phyloP scores from a whole-genome alignment of 441 rosid genomes.

The Theobroma grandiflorum region DNA sequence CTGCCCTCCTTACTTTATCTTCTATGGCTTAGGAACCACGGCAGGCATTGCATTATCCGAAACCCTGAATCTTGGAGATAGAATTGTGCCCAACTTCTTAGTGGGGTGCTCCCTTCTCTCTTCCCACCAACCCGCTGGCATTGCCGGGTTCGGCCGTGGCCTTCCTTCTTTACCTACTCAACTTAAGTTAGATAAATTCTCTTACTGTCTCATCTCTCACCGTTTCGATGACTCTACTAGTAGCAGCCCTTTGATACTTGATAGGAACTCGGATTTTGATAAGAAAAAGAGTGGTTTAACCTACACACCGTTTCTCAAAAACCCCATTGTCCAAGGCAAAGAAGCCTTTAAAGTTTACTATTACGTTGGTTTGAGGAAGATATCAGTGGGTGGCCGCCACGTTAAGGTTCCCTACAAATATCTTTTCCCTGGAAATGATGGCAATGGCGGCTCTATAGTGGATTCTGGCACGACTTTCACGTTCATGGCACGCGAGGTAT shows the following conservation, averaged over 20 bases:
- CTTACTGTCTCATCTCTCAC: conserved; percentile 44
- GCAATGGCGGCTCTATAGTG: conserved; percentile 61
- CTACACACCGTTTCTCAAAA: conserved; percentile 54
- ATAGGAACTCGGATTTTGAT: conserved; percentile 31
- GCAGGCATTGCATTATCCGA: conserved; percentile 53
- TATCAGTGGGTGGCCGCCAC: conserved; percentile 46
- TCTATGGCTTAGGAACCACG: conserved; percentile 59
- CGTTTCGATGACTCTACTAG: conserved; percentile 44
- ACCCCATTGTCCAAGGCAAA: conserved; percentile 37
- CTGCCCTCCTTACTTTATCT: conserved; percentile 52
- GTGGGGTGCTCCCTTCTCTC: conserved; percentile 56
- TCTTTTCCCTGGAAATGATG: conserved; percentile 39
- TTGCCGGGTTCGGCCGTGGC: conserved; percentile 65
- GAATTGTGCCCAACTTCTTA: conserved; percentile 38
- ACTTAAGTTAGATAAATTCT: conserved; percentile 44
- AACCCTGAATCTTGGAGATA: conserved; percentile 39
- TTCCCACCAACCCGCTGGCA: conserved; percentile 56
- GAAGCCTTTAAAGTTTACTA: conserved; percentile 39
- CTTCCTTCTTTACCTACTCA: conserved; percentile 53
- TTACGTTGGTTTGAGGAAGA: conserved; percentile 52
- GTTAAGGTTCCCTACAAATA: conserved; percentile 44
- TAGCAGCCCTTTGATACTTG: conserved; percentile 49
- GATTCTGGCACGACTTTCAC: conserved; percentile 68
- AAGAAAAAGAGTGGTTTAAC: conserved; percentile 35
- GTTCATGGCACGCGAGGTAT: conserved; percentile 44